These are phyloP conservation scores for Hymenoscyphus repandus DNA, from an alignment of 2,329 filamentous ascomycete species.

Conservation along the genomic window DNA sequence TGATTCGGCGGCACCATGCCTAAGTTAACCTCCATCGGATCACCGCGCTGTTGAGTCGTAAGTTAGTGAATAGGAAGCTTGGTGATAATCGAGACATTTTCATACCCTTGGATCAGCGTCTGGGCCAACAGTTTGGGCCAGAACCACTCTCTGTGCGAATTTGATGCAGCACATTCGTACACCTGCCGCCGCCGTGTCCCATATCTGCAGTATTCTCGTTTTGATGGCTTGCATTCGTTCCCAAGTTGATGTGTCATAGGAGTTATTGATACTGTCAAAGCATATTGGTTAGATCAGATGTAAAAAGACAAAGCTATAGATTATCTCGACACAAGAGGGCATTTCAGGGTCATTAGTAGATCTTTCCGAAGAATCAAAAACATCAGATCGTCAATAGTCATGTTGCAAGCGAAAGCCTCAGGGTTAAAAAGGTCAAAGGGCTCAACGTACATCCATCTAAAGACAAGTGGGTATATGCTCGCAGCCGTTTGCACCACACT, in stretches of 20 bases:
- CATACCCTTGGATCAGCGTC: constrained; percentile 78
- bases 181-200: constrained; percentile 73
- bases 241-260: constrained; percentile 77
- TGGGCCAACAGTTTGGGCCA: constrained; percentile 82
- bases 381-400: background rate
- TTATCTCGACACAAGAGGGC: too few relatives aligned
- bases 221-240: constrained; percentile 86
- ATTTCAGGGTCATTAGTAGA: too few relatives aligned
- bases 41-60: constrained; percentile 48
- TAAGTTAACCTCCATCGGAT: constrained; percentile 79
- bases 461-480: constrained; percentile 86
- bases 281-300: constrained; percentile 22
- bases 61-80: constrained; percentile 12
- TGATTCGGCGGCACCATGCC: constrained; percentile 81
- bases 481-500: constrained; percentile 83
- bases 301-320: background rate
- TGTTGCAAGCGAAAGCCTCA: background rate
- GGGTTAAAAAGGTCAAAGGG: constrained; percentile 8
- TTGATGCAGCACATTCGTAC: constrained; percentile 95
- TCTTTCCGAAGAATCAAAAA: too few relatives aligned
- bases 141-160: constrained; percentile 87
- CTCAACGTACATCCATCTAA: constrained; percentile 85
- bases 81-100: constrained; percentile 20
- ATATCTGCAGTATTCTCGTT: constrained; percentile 77
- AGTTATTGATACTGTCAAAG: constrained; percentile 70